Conservation (phyloP, 345 rosid species). For the Moringa oleifera region DNA sequence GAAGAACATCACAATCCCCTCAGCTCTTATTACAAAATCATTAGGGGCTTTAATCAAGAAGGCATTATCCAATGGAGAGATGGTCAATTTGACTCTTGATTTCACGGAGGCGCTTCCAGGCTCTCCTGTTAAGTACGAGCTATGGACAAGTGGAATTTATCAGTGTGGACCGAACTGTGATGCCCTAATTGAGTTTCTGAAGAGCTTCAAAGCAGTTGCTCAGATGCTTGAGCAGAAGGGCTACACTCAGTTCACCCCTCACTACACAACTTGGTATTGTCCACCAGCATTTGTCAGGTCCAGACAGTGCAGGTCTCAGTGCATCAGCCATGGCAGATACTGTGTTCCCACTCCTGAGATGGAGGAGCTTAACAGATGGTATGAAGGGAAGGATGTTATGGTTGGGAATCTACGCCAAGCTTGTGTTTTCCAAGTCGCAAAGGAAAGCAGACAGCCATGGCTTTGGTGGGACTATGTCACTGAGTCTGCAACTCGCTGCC, state of each 20-base stretch:
- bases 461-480: conserved; percentile 67
- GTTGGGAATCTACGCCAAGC: conserved; percentile 48
- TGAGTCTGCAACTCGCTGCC: conserved; percentile 54
- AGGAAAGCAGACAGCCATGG: conserved; percentile 56
- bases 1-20: conserved; percentile 48
- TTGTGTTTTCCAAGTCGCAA: conserved; percentile 47
- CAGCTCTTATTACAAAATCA: conserved; percentile 42
- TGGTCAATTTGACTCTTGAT: conserved; percentile 50
- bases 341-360: conserved; percentile 65
- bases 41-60: conserved; percentile 45
- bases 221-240: conserved; percentile 60
- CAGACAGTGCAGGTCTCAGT: conserved; percentile 62
- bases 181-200: conserved; percentile 51
- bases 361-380: conserved; percentile 53
- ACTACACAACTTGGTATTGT: conserved; percentile 56
- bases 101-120: conserved; percentile 63
- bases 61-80: conserved; percentile 32
- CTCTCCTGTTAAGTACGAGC: conserved; percentile 56
- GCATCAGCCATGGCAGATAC: conserved; percentile 60
- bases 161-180: conserved; percentile 57
- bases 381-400: conserved; percentile 66
- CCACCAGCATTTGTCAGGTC: conserved; percentile 50
- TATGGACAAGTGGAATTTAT: conserved; percentile 60
- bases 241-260: conserved; percentile 59
- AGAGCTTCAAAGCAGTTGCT: conserved; percentile 55